phyloP scores from a whole-genome alignment of 805 yeast genomes.

The Saturnispora hagleri region DNA sequence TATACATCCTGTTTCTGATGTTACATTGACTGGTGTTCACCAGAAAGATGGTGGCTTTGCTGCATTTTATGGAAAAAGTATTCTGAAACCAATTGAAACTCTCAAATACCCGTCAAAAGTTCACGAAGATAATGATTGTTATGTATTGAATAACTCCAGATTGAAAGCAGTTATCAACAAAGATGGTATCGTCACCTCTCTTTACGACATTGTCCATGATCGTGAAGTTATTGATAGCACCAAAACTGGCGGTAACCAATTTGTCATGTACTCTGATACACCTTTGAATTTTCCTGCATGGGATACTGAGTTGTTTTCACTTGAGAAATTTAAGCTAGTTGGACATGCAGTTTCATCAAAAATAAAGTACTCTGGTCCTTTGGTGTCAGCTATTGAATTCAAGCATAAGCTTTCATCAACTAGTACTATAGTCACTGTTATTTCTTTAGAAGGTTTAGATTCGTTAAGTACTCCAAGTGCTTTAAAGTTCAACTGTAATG shows the following conservation, averaged over 20 bases:
- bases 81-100: constrained; percentile 19
- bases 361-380: constrained; percentile 41
- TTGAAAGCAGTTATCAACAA: constrained; percentile 46
- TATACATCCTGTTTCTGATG: constrained; percentile 28
- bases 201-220: constrained; percentile 47
- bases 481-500: constrained; percentile 48
- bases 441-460: constrained; percentile 54
- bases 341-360: constrained; percentile 31
- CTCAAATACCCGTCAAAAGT: constrained; percentile 44
- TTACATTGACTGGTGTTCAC: constrained; percentile 10
- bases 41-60: constrained; percentile 10
- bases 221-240: constrained; percentile 61
- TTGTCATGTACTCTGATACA: constrained; percentile 76
- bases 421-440: constrained; percentile 55
- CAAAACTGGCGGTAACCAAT: constrained; percentile 66
- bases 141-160: constrained; percentile 50
- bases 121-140: constrained; percentile 30
- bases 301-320: constrained; percentile 91
- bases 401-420: constrained; percentile 47
- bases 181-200: constrained; percentile 49
- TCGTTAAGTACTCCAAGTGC: constrained; percentile 29
- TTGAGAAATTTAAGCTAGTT: constrained; percentile 56
- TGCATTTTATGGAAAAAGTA: constrained; percentile 13
- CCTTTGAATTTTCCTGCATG: constrained; percentile 92
- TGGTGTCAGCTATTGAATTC: constrained; percentile 55